Base-by-base conservation (phyloP, 1,284 basidiomycete genomes). In the Paramarasmius palmivorus region DNA sequence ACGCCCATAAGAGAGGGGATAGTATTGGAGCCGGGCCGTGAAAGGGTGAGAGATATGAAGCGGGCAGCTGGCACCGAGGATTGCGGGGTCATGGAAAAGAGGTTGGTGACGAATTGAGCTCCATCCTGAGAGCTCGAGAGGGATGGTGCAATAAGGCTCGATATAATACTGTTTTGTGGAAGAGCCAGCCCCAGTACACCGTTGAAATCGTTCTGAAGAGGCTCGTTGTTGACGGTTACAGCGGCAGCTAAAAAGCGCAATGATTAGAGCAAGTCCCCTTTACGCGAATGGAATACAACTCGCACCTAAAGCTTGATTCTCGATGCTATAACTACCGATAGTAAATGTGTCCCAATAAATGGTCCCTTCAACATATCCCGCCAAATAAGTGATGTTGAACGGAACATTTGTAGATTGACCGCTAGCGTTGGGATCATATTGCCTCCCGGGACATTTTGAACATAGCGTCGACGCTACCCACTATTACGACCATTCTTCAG, bases 151-250 rank as follows among this genome's bases (percentile, higher is more conserved):
- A 90, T 73, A 2, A 50, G 7, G 3, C 67, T 49, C 1, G 80
- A 73, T 50, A 90, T 90, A 56, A 82, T 61, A 17, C 83, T 86
- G 66, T 88, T 82, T 35, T 72, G 67, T 19, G 88, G 84, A 19
- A 89, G 80, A 1, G 87, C 84, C 37, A 91, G 80, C n/a, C 88
- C 89, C 3, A 90, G 73, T 47, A 91, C 76, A 29, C 88, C 88
- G 55, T 70, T 74, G 64, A 85, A 90, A 10, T 67, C 54, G 4
- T 72, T 60, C 1, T 74, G 68, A 4, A 90, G 75, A 0, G 81
- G 78, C 65, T 90, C 88, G 26, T 71, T 64, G 1, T 67, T 55
- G 47, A 90, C 80, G 22, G 61, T 60, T 32, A 67, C 64, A 2
- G 79, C 86, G 3, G 85, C 83, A 47, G 80, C 86, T 86, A 59